These are phyloP conservation scores for Lasiodiplodia theobromae DNA, from an alignment of 2,329 filamentous ascomycete species.

Conservation along the genomic window DNA sequence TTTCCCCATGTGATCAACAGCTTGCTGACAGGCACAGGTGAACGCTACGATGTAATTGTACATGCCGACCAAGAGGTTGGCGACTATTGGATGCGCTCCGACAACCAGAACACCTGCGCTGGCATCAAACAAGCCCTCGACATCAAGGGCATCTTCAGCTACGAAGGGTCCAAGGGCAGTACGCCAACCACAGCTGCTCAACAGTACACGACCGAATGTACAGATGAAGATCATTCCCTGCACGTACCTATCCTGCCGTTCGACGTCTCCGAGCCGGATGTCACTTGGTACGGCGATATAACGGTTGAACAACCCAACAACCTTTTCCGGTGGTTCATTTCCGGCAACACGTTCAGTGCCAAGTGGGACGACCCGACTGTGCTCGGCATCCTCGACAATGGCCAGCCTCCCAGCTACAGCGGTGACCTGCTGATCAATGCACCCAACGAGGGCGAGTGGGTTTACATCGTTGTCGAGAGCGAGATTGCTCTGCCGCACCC, in stretches of 20 bases:
- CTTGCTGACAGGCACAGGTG: conserved; percentile 34
- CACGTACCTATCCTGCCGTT: conserved; percentile 44
- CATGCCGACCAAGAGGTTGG: conserved; percentile 41
- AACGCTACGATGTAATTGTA: conserved; percentile 51
- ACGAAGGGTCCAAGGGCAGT: conserved; percentile 40
- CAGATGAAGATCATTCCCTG: conserved; percentile 45
- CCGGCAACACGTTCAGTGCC: conserved; percentile 48
- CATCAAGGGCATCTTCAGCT: conserved; percentile 49
- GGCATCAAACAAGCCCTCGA: conserved; percentile 43
- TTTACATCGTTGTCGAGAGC: conserved; percentile 36
- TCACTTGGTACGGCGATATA: conserved; percentile 37
- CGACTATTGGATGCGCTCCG: conserved; percentile 48
- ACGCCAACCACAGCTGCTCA: conserved; percentile 45
- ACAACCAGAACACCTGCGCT: conserved; percentile 50
- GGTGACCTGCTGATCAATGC: conserved; percentile 35
- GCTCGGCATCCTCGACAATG: conserved; percentile 43
- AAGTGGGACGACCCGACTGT: conserved; percentile 51
- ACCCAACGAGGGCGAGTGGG: conserved; percentile 17
- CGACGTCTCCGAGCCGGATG: conserved; percentile 36
- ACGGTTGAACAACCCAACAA: conserved; percentile 40
- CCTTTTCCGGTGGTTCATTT: conserved; percentile 51
- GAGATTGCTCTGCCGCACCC: conserved; percentile 48
- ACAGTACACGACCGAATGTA: conserved; percentile 45
- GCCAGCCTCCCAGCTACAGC: conserved; percentile 42
- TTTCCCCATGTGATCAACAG: conserved; percentile 41